Conservation (phyloP, 2,329 filamentous ascomycete species). For the Trichoderma endophyticum region DNA sequence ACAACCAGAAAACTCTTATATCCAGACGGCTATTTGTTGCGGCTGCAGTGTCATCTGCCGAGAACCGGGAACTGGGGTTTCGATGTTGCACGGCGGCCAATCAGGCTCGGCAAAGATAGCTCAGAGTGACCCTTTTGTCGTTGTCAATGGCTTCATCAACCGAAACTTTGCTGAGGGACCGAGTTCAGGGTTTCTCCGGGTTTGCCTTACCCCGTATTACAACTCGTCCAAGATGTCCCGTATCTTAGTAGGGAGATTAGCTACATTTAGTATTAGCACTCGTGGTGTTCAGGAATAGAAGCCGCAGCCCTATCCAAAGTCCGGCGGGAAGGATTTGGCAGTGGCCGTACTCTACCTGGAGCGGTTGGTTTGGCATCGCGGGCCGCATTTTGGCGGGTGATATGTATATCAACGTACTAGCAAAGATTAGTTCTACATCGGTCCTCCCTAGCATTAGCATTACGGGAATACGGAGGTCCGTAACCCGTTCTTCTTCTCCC, state of each 20-base stretch:
- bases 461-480: neutral
- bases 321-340: neutral
- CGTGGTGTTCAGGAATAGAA: neutral
- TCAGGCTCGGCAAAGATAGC: neutral
- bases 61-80: conserved; percentile 2
- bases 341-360: neutral
- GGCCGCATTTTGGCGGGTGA: conserved; percentile 3
- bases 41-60: conserved; percentile 8
- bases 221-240: neutral
- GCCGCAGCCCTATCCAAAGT: neutral
- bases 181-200: neutral
- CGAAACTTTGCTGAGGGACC: neutral
- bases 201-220: neutral
- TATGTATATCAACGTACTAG: neutral
- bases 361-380: neutral
- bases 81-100: neutral
- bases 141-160: neutral
- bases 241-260: neutral
- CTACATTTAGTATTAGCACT: neutral
- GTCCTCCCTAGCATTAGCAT: neutral
- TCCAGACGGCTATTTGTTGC: neutral
- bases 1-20: neutral
- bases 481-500: neutral
- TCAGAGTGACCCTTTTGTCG: neutral
- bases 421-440: neutral